These are phyloP conservation scores for Mortierella sp. DNA, from an alignment of 371 early-diverging fungal species.

Conservation along the genomic window DNA sequence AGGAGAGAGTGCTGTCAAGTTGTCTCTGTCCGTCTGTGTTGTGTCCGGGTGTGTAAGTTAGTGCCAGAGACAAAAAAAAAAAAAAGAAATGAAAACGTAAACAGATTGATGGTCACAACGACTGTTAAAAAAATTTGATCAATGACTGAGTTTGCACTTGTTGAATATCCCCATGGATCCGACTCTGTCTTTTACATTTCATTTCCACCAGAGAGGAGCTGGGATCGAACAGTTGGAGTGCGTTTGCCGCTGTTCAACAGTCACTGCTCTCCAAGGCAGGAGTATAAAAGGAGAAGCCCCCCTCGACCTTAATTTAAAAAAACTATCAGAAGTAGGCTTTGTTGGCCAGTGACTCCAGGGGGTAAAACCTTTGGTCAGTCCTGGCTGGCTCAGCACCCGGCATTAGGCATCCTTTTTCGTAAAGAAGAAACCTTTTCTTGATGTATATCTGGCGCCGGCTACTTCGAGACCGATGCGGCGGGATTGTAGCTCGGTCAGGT, in stretches of 20 bases:
- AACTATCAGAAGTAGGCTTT: conserved; percentile 51
- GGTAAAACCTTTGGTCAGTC: conserved; percentile 33
- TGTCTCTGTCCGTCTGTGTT: not conserved
- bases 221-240: no score
- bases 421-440: conserved; percentile 29
- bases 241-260: not conserved
- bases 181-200: not conserved
- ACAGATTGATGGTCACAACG: conserved; percentile 1
- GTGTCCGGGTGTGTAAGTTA: not conserved
- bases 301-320: not conserved
- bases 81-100: conserved; percentile 11
- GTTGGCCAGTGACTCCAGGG: conserved; percentile 27
- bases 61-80: no score
- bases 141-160: not conserved
- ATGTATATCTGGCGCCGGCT: conserved; percentile 60
- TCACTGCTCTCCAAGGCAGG: not conserved
- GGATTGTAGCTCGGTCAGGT: conserved; percentile 41
- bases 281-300: not conserved
- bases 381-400: conserved; percentile 50
- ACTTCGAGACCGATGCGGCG: conserved; percentile 55
- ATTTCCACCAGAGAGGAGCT: not conserved
- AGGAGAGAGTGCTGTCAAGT: not conserved
- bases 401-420: conserved; percentile 56
- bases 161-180: not conserved
- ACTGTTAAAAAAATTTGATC: not conserved